Conservation (phyloP, 164 flowering plant species). For the Liquidambar formosana region DNA sequence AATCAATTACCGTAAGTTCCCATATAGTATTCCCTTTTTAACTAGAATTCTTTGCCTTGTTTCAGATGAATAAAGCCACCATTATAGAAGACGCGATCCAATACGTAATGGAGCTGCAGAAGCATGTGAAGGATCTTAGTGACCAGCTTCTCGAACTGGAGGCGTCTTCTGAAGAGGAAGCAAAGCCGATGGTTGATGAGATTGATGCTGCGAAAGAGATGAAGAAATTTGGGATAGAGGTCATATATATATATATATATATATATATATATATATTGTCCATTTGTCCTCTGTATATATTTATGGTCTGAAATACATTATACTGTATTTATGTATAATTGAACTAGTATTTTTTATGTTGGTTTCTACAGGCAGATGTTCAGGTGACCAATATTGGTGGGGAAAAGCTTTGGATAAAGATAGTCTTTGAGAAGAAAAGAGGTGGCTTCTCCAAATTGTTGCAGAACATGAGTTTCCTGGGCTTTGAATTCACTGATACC, state of each 20-base stretch:
- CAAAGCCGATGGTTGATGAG: conserved; percentile 4
- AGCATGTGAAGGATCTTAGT: conserved; percentile 41
- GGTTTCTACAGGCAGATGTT: conserved; percentile 46
- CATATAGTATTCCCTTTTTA: too few species aligned
- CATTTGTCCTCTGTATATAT: too few species aligned
- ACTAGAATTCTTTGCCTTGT: background rate
- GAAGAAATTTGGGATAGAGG: conserved; percentile 40
- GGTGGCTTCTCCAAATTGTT: conserved; percentile 51
- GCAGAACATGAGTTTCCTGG: conserved; percentile 48
- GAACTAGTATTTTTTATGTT: background rate
- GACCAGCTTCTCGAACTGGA: conserved; percentile 51
- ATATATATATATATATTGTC: too few species aligned
- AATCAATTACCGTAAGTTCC: too few species aligned
- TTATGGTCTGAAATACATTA: too few species aligned
- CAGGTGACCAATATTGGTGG: conserved; percentile 34
- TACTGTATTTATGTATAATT: too few species aligned
- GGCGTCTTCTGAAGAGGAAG: conserved; percentile 25
- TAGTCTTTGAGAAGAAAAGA: conserved; percentile 42
- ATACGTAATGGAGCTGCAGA: conserved; percentile 55
- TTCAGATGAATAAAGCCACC: conserved; percentile 70
- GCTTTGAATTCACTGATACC: conserved; percentile 54
- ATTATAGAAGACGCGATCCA: conserved; percentile 66
- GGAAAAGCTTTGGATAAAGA: conserved; percentile 56
- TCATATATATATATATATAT: too few species aligned
- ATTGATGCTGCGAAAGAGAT: conserved; percentile 22